Percentiles rank a stretch among this genome's conserved stretches.
These are phyloP conservation scores for Nicotiana tomentosiformis DNA, from an alignment of 257 asterid species.

Conservation along the genomic window DNA sequence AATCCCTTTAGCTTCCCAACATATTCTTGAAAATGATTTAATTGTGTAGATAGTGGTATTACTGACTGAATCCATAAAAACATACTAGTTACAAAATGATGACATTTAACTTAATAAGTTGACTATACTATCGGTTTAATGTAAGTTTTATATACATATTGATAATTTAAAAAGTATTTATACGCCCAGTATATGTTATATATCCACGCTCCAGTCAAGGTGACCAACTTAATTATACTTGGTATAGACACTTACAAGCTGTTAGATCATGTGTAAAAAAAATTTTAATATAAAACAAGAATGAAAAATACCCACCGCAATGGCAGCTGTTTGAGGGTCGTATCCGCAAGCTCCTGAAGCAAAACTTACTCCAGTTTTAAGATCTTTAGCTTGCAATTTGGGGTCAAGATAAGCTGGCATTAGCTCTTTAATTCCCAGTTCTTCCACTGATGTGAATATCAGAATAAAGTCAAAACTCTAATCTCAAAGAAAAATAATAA, in stretches of 20 bases:
- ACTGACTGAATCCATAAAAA: constrained; percentile 18
- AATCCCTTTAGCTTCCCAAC: constrained; percentile 18
- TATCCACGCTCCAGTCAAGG: too few relatives aligned
- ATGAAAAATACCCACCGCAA: constrained; percentile 16
- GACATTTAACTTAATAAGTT: neutral
- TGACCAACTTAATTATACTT: too few relatives aligned
- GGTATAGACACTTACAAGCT: neutral
- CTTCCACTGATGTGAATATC: constrained; percentile 33
- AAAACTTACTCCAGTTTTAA: constrained; percentile 65
- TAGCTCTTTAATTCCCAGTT: constrained; percentile 42
- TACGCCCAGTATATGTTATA: too few relatives aligned
- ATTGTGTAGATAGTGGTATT: constrained; percentile 17
- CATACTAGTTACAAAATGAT: neutral
- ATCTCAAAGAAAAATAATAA: neutral
- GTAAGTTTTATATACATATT: too few relatives aligned
- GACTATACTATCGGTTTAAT: too few relatives aligned
- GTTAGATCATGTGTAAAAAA: neutral
- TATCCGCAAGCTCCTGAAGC: constrained; percentile 69
- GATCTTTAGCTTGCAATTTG: constrained; percentile 40
- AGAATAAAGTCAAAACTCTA: neutral
- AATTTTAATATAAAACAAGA: neutral
- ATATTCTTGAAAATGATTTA: constrained; percentile 25
- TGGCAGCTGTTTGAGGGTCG: constrained; percentile 50
- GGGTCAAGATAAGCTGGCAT: constrained; percentile 57
- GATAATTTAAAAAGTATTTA: too few relatives aligned